phyloP scores from a whole-genome alignment of 1,284 basidiomycete species.

The Ganoderma multipileum region DNA sequence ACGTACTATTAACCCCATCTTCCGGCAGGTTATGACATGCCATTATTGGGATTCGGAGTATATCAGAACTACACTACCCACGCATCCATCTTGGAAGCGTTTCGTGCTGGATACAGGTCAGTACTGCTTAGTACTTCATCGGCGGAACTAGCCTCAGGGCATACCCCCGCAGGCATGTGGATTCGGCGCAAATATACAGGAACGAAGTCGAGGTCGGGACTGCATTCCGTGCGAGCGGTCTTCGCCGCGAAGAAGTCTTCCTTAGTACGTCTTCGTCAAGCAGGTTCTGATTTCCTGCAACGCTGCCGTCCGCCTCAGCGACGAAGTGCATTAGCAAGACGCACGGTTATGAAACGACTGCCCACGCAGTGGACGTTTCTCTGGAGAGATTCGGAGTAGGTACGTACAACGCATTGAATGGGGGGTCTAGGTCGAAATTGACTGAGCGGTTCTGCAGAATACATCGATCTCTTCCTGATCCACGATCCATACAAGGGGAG shows the following conservation, averaged over 20 bases:
- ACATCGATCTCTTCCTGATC: constrained; percentile 68
- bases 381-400: constrained; percentile 33
- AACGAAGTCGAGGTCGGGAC: constrained; percentile 76
- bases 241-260: constrained; percentile 68
- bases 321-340: constrained; percentile 37
- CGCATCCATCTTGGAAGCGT: constrained; percentile 68
- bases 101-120: constrained; percentile 69
- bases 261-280: constrained; percentile 58
- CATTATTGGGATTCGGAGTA: constrained; percentile 82
- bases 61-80: constrained; percentile 73
- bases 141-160: background rate
- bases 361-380: constrained; percentile 35
- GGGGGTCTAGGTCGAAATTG: background rate
- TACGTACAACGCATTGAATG: constrained; percentile 16
- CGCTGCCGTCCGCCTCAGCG: constrained; percentile 15
- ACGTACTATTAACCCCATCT: background rate
- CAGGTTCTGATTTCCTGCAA: background rate
- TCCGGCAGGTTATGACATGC: constrained; percentile 61
- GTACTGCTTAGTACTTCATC: background rate
- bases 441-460: constrained; percentile 41
- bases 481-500: constrained; percentile 58
- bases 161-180: constrained; percentile 56
- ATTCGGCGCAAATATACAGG: constrained; percentile 75
- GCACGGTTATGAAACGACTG: constrained; percentile 38
- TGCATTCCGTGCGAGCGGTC: constrained; percentile 59